Evolutionary conservation across 139 green algal species (phyloP), one percentile per base, ranked within the genome.

Genomic region (Monoraphidium neglectum): DNA sequence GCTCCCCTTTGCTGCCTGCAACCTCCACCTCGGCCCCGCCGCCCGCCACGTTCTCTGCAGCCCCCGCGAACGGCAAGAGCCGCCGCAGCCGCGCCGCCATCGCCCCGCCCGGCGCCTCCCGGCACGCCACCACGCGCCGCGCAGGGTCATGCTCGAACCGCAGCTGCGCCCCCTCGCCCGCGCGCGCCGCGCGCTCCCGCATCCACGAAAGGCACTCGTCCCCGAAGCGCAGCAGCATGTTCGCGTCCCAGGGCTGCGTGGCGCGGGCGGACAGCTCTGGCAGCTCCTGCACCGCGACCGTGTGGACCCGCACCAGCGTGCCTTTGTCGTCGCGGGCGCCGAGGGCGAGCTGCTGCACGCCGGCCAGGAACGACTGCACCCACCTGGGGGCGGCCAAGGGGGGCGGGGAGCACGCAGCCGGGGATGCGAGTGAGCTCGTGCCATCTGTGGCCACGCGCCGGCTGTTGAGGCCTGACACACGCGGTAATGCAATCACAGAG

Each of bases 341-440:
- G 53, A 88, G 62, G 54, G 84, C 75, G 32, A 91, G 59, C 1
- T 77, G 79, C 33, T 82, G 70, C 10, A 91, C 79, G 13, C 83
- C 86, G 16, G 80, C 84, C 66, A 89, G 80, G 77, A 77, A 86
- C 40, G 57, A 78, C 77, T 89, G 84, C 38, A 89, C 43, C 81
- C 81, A 87, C 79, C 71, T 68, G 43, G 43, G 43, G 8, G 43
- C 43, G 43, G 43, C n/a, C n/a, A n/a, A n/a, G n/a, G n/a, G n/a
- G n/a, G n/a, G n/a, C n/a, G n/a, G n/a, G n/a, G n/a, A n/a, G n/a
- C n/a, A n/a, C n/a, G n/a, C n/a, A n/a, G n/a, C n/a, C n/a, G n/a
- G n/a, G n/a, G n/a, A n/a, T n/a, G n/a, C n/a, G n/a, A n/a, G n/a
- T n/a, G n/a, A n/a, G n/a, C n/a, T n/a, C n/a, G n/a, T n/a, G n/a